Conservation (phyloP, 2,329 filamentous ascomycete genomes). For the Parastagonospora nodorum region DNA sequence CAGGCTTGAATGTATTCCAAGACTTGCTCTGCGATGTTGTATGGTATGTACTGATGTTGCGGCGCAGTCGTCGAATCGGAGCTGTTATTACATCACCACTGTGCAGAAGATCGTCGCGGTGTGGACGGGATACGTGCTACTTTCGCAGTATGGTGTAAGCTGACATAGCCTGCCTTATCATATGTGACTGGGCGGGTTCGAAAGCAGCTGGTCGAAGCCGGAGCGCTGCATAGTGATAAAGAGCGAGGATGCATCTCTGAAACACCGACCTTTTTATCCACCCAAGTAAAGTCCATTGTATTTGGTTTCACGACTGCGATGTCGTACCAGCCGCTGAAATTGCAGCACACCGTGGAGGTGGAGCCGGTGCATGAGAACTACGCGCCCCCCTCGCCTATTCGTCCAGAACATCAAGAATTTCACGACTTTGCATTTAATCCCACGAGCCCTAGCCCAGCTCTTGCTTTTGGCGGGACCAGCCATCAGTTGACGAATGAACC, state of each 20-base stretch:
- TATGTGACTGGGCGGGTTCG: neutral
- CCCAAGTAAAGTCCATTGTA: neutral
- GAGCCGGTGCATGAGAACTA: constrained; percentile 4
- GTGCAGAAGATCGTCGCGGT: neutral
- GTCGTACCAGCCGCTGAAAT: constrained; percentile 11
- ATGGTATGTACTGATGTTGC: neutral
- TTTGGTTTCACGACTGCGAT: neutral
- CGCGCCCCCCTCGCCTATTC: constrained; percentile 4
- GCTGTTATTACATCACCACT: neutral
- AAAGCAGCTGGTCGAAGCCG: neutral
- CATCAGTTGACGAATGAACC: constrained; percentile 2
- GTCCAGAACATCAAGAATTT: constrained; percentile 3
- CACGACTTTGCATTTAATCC: constrained; percentile 10
- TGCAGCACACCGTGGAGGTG: constrained; percentile 5
- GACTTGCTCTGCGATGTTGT: neutral
- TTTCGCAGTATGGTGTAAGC: neutral
- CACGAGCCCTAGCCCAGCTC: neutral
- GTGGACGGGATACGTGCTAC: neutral
- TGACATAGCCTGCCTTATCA: constrained; percentile 1
- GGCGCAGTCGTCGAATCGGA: neutral
- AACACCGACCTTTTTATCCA: neutral
- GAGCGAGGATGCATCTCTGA: neutral
- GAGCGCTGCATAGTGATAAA: neutral
- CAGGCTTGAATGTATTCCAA: neutral
- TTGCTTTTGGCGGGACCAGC: neutral